Evolutionary conservation across 2,329 filamentous ascomycete species (phyloP), one percentile per base, ranked within the genome.

Genomic region (Setomelanomma holmii): DNA sequence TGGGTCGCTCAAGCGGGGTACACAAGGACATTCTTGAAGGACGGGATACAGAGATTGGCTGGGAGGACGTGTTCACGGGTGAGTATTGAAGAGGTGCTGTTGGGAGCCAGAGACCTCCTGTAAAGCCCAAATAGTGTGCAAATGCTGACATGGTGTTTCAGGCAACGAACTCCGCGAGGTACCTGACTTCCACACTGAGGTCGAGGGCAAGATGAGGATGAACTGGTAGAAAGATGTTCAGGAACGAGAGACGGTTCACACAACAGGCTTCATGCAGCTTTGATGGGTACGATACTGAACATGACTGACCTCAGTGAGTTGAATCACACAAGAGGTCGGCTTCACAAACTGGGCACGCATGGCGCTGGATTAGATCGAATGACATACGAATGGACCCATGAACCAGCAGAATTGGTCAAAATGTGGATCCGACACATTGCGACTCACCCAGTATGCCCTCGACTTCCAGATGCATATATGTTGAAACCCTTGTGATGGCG

Each of bases 51-150:
- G 88, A 85, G 67, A 81, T 96, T 64, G 86, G 83, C 7, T 99
- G 95, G 95, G 95, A 99, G 82, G 95, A 98, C 80, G 86, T 99
- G 17, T 98, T 89, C 73, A 86, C 84, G 17, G 91, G 91, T 78
- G 75, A 73, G 76, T 77, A 11, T 4, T n/a, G 4, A 36, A n/a
- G 16, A n/a, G n/a, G 24, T 30, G 24, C 7, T 7, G 7, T 30
- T 30, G 24, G 7, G 12, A 30, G 24, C n/a, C n/a, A n/a, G n/a
- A n/a, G n/a, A n/a, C n/a, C n/a, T n/a, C 27, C 11, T 34, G 17
- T 7, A 35, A 34, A 19, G 10, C 11, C n/a, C n/a, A 7, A 11
- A 14, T 8, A 19, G n/a, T 23, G 14, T 12, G 34, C 6, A 21
- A 35, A 36, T 36, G 10, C 34, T 36, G 10, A 36, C 34, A 36